Conservation (phyloP, 805 yeast genomes). For the Metschnikowia borealis region DNA sequence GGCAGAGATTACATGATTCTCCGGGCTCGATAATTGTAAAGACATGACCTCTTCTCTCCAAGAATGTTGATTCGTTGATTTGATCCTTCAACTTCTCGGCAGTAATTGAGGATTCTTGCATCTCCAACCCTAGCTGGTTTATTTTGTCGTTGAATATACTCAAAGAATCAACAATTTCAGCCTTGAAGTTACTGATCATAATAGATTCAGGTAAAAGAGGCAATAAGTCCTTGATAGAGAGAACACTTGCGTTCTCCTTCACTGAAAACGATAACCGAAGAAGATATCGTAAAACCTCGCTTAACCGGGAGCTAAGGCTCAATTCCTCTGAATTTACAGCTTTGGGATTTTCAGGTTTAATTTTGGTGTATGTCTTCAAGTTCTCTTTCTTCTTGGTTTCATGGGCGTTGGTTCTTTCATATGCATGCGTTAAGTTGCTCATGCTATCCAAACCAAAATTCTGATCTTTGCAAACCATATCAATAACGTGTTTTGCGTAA, state of each 20-base stretch:
- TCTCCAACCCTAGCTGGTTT: conserved; percentile 63
- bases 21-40: conserved; percentile 76
- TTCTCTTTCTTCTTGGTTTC: neutral
- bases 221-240: conserved; percentile 74
- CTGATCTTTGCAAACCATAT: conserved; percentile 7
- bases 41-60: conserved; percentile 33
- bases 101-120: conserved; percentile 66
- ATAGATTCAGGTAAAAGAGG: conserved; percentile 83
- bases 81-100: conserved; percentile 56
- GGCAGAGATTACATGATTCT: conserved; percentile 73
- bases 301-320: conserved; percentile 15
- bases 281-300: conserved; percentile 28
- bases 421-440: neutral
- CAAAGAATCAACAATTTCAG: conserved; percentile 75
- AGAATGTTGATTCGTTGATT: conserved; percentile 43
- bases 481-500: conserved; percentile 51
- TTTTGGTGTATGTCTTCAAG: conserved; percentile 16
- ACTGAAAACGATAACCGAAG: conserved; percentile 26
- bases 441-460: neutral
- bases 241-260: conserved; percentile 24
- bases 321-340: conserved; percentile 10
- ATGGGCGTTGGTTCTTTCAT: neutral
- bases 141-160: conserved; percentile 68
- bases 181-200: conserved; percentile 76
- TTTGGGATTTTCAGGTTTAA: conserved; percentile 15